phyloP scores from a whole-genome alignment of 495 filamentous ascomycete species.

The Hypoxylon crocopeplum region DNA sequence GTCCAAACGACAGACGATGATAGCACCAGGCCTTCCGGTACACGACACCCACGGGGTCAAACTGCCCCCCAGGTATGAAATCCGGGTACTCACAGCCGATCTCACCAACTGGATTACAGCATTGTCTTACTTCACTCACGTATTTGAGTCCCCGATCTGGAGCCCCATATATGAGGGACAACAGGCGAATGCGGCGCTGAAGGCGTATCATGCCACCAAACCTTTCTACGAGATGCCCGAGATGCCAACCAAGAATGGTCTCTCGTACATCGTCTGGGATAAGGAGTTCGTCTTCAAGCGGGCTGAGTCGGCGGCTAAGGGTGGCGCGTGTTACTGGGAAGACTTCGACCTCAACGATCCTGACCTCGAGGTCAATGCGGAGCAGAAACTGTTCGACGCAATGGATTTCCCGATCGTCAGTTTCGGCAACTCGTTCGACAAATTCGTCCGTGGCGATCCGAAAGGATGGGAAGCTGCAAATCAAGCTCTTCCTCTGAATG shows the following conservation, averaged over 20 bases:
- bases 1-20: constrained; percentile 2
- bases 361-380: constrained; percentile 17
- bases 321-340: constrained; percentile 54
- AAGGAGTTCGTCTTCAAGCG: constrained; percentile 52
- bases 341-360: constrained; percentile 30
- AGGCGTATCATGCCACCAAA: constrained; percentile 19
- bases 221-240: constrained; percentile 29
- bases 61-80: constrained; percentile 32
- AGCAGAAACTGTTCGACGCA: constrained; percentile 22
- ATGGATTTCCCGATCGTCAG: constrained; percentile 34
- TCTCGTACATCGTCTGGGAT: constrained; percentile 56
- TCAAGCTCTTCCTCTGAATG: constrained; percentile 17
- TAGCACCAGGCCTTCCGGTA: constrained; percentile 23
- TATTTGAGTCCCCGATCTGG: constrained; percentile 27
- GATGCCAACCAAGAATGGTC: constrained; percentile 41
- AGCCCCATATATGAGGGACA: constrained; percentile 27
- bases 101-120: constrained; percentile 20
- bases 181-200: constrained; percentile 16
- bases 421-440: constrained; percentile 30
- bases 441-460: constrained; percentile 19
- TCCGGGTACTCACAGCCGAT: constrained; percentile 19
- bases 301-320: constrained; percentile 45
- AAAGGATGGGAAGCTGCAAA: constrained; percentile 18
- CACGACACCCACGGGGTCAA: constrained; percentile 25
- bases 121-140: constrained; percentile 24